phyloP scores from a whole-genome alignment of 805 yeast genomes.

The Geotrichum ghanense region DNA sequence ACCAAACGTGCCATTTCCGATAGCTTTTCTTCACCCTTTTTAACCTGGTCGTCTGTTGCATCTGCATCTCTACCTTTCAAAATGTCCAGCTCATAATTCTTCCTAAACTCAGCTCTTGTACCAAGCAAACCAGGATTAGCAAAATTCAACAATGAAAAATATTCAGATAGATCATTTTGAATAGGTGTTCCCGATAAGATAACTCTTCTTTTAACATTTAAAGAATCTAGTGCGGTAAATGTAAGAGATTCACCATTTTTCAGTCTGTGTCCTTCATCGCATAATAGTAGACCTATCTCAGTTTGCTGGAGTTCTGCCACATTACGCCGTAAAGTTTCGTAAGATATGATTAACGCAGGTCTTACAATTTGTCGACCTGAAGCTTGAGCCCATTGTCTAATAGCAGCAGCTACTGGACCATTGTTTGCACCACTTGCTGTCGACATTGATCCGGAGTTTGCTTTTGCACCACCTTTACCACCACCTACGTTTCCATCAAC shows the following conservation, averaged over 20 bases:
- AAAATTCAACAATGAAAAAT: constrained; percentile 78
- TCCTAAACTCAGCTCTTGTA: constrained; percentile 69
- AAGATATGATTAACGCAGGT: constrained; percentile 88
- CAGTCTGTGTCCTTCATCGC: constrained; percentile 77
- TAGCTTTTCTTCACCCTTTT: constrained; percentile 57
- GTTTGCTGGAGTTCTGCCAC: constrained; percentile 62
- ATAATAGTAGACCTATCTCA: constrained; percentile 76
- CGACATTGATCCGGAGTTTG: not conserved
- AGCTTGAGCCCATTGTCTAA: constrained; percentile 79
- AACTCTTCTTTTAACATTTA: constrained; percentile 79
- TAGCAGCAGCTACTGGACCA: constrained; percentile 52
- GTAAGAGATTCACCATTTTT: constrained; percentile 89
- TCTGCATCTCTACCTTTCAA: constrained; percentile 80
- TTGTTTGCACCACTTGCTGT: constrained; percentile 37
- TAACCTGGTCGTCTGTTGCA: constrained; percentile 70
- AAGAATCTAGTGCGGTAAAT: constrained; percentile 72
- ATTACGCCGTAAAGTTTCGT: constrained; percentile 84
- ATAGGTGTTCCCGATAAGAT: constrained; percentile 95
- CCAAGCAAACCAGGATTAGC: constrained; percentile 94
- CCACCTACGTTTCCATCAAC: constrained; percentile 62
- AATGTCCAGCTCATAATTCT: constrained; percentile 71
- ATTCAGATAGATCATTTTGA: constrained; percentile 89
- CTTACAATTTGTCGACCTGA: constrained; percentile 79
- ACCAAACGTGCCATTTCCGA: constrained; percentile 64
- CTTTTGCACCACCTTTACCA: constrained; percentile 20